Conservation (phyloP, 2,329 filamentous ascomycete genomes). For the Trichoderma sp. region DNA sequence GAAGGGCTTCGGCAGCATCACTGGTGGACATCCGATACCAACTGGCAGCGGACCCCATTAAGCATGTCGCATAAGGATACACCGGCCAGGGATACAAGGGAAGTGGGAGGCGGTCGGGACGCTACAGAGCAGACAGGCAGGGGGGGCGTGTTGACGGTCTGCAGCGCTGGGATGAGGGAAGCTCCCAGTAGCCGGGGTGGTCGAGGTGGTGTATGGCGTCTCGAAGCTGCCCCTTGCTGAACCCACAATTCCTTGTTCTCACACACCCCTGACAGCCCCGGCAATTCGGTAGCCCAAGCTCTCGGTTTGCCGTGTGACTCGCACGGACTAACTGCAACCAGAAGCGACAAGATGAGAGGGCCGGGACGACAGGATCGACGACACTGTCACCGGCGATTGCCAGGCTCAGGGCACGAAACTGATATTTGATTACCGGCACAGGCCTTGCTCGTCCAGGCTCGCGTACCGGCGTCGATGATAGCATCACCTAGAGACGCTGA, state of each 20-base stretch:
- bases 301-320: slow-evolving; percentile 25
- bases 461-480: background rate
- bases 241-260: slow-evolving; percentile 14
- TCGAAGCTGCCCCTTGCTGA: slow-evolving; percentile 13
- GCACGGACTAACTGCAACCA: slow-evolving; percentile 15
- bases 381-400: slow-evolving; percentile 3
- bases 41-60: background rate
- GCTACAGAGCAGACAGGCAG: background rate
- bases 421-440: slow-evolving; percentile 1
- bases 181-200: slow-evolving; percentile 18
- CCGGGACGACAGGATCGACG: slow-evolving; percentile 8
- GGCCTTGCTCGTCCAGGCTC: background rate
- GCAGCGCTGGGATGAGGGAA: slow-evolving; percentile 20
- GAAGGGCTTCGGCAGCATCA: slow-evolving; percentile 9
- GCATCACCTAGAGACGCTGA: background rate
- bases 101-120: slow-evolving; percentile 24
- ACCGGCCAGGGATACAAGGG: background rate
- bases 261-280: slow-evolving; percentile 20
- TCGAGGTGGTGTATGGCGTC: slow-evolving; percentile 13
- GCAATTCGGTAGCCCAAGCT: slow-evolving; percentile 27
- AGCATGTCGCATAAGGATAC: slow-evolving; percentile 16
- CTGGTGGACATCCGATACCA: background rate
- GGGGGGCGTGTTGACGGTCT: slow-evolving; percentile 26
- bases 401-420: background rate
- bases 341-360: background rate